Evolutionary conservation across 139 green algal species (phyloP).

Genomic region (Zygnema cylindricum): DNA sequence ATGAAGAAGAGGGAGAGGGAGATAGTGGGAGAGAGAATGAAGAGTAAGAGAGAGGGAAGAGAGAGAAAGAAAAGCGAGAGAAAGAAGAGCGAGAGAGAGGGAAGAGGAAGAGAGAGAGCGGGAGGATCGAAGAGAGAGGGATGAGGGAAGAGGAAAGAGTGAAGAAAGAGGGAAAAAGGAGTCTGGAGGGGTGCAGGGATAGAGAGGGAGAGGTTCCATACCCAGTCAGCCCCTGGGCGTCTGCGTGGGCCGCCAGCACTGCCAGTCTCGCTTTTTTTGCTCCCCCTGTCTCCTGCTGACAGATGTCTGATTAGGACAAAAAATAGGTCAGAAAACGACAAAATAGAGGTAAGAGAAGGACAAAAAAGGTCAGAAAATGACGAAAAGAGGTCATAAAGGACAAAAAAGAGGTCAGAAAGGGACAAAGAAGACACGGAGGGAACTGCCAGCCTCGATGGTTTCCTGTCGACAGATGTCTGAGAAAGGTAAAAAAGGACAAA

Average conservation of each 20-base stretch:
- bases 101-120: neutral
- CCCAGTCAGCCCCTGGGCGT: slow-evolving; percentile 23
- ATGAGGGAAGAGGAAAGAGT: neutral
- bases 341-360: too few species aligned
- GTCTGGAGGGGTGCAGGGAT: neutral
- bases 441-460: too few species aligned
- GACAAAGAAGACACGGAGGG: too few species aligned
- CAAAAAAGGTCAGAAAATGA: too few species aligned
- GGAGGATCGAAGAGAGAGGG: neutral
- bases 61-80: neutral
- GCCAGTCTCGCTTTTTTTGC: slow-evolving; percentile 31
- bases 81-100: neutral
- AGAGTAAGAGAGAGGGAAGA: neutral
- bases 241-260: slow-evolving; percentile 3
- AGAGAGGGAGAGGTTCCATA: neutral
- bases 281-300: too few species aligned
- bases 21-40: neutral
- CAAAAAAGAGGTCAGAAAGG: too few species aligned
- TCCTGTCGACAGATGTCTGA: too few species aligned
- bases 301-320: too few species aligned
- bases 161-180: neutral
- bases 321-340: too few species aligned
- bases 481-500: too few species aligned
- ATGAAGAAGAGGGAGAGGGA: neutral
- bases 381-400: too few species aligned